Evolutionary conservation across 2,329 filamentous ascomycete species (phyloP).

Genomic region (Zymoseptoria pseudotritici): DNA sequence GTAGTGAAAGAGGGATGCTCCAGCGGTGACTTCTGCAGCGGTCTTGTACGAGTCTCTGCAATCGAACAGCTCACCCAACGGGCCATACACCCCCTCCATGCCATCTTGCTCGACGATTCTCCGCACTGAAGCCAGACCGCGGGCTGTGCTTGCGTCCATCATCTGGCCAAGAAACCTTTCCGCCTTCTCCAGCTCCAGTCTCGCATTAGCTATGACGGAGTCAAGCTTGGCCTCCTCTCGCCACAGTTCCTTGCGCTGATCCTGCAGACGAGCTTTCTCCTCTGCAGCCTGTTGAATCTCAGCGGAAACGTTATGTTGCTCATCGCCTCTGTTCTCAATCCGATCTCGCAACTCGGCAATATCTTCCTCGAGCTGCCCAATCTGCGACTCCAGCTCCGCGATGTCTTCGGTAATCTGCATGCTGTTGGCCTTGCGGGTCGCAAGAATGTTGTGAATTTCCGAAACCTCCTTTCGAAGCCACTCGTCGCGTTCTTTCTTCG

Average conservation of each 20-base stretch:
- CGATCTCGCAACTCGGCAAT: constrained; percentile 62
- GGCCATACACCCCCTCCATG: constrained; percentile 83
- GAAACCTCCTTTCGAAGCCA: constrained; percentile 75
- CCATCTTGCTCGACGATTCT: constrained; percentile 72
- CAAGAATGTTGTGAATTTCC: constrained; percentile 68
- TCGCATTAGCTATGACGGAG: constrained; percentile 66
- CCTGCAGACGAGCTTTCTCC: constrained; percentile 67
- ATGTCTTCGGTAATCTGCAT: constrained; percentile 82
- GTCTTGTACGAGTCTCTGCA: constrained; percentile 78
- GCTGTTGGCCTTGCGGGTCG: constrained; percentile 73
- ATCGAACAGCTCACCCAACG: constrained; percentile 83
- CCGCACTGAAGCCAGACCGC: constrained; percentile 79
- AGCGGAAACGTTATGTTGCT: constrained; percentile 64
- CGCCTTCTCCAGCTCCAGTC: constrained; percentile 67
- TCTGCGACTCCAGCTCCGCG: constrained; percentile 60
- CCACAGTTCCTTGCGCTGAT: constrained; percentile 80
- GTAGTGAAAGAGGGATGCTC: constrained; percentile 89
- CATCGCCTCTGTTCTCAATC: constrained; percentile 71
- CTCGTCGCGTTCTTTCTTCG: constrained; percentile 78
- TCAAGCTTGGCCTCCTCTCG: constrained; percentile 84
- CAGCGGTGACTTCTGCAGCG: constrained; percentile 87
- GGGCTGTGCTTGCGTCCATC: constrained; percentile 82
- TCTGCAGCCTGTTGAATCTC: constrained; percentile 72
- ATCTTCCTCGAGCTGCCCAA: constrained; percentile 64
- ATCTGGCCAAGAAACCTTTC: constrained; percentile 72